phyloP scores from a whole-genome alignment of 2,329 filamentous ascomycete species.

The Ilyonectria robusta region DNA sequence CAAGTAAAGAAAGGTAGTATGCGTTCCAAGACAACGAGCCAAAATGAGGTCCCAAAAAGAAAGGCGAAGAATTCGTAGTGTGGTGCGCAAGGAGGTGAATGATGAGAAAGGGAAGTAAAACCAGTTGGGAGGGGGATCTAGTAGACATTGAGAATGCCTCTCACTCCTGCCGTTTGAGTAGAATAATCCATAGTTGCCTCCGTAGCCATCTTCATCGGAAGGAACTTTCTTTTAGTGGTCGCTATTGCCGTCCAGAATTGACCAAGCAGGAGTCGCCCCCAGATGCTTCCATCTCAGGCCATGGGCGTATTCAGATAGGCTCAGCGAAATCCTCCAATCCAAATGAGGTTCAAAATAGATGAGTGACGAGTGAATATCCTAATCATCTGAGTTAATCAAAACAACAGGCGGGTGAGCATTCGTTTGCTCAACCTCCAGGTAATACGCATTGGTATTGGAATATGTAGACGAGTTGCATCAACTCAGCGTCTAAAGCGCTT shows the following conservation, averaged over 20 bases:
- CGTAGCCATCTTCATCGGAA: not conserved
- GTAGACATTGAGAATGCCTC: not conserved
- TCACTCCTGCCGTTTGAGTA: not conserved
- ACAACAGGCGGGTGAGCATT: not conserved
- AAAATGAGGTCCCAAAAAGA: slow-evolving; percentile 44
- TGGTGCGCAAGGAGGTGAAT: not conserved
- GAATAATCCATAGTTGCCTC: not conserved
- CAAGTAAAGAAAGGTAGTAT: slow-evolving; percentile 34
- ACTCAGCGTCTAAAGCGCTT: slow-evolving; percentile 9
- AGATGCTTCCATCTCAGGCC: too few relatives aligned
- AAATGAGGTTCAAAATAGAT: not conserved
- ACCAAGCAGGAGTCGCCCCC: not conserved
- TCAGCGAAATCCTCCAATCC: not conserved
- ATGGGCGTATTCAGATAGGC: too few relatives aligned
- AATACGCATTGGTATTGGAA: slow-evolving; percentile 5
- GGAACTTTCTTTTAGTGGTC: not conserved
- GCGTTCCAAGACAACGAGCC: slow-evolving; percentile 45
- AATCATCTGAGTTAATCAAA: not conserved
- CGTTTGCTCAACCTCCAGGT: not conserved
- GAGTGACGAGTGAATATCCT: not conserved
- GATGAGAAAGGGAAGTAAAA: not conserved
- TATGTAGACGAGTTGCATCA: slow-evolving; percentile 5
- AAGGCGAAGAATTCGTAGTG: not conserved
- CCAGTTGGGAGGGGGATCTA: not conserved
- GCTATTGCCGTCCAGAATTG: not conserved